A percentile compares a stretch with the other conserved stretches of the same genome.
Evolutionary conservation across 2,329 filamentous ascomycete species (phyloP).

Genomic region (Fusarium sp.): DNA sequence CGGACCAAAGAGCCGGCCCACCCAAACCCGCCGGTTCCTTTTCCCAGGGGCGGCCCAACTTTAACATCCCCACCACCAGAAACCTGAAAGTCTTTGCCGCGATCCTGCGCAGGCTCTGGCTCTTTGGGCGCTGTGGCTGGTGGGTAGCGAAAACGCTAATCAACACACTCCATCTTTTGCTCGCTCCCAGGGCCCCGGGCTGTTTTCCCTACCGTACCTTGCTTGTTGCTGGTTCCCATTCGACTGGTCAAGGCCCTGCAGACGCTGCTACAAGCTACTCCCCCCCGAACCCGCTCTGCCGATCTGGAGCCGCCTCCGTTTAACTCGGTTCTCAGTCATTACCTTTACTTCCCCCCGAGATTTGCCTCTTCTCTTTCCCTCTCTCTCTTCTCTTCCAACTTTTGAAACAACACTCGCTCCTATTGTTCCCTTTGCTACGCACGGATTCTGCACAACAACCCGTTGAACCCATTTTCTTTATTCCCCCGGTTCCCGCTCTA

Average conservation of each 20-base stretch:
- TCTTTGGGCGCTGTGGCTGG: slow-evolving; percentile 24
- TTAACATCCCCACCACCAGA: slow-evolving; percentile 13
- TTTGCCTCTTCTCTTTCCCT: slow-evolving; percentile 34
- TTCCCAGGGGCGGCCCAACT: slow-evolving; percentile 2
- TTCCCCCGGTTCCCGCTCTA: neutral
- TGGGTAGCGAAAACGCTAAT: slow-evolving; percentile 24
- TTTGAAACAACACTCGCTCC: slow-evolving; percentile 4
- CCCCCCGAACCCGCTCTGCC: slow-evolving; percentile 39
- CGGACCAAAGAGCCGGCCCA: slow-evolving; percentile 6
- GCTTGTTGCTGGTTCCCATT: slow-evolving; percentile 1
- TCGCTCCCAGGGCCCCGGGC: neutral
- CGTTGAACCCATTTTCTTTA: neutral
- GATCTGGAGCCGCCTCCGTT: slow-evolving; percentile 37
- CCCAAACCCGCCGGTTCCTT: slow-evolving; percentile 1
- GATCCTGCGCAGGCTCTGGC: slow-evolving; percentile 1
- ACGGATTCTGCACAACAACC: neutral
- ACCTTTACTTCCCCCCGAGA: slow-evolving; percentile 10
- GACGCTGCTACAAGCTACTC: slow-evolving; percentile 34
- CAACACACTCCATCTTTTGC: neutral
- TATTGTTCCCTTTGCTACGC: neutral
- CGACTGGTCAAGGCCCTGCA: slow-evolving; percentile 15
- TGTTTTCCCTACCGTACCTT: neutral
- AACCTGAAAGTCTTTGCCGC: slow-evolving; percentile 17
- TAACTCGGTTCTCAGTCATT: slow-evolving; percentile 19
- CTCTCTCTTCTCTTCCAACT: slow-evolving; percentile 15